Evolutionary conservation across 1,284 basidiomycete species (phyloP), one percentile per base, ranked within the genome.

Genomic region (Rhodotorula sp.): DNA sequence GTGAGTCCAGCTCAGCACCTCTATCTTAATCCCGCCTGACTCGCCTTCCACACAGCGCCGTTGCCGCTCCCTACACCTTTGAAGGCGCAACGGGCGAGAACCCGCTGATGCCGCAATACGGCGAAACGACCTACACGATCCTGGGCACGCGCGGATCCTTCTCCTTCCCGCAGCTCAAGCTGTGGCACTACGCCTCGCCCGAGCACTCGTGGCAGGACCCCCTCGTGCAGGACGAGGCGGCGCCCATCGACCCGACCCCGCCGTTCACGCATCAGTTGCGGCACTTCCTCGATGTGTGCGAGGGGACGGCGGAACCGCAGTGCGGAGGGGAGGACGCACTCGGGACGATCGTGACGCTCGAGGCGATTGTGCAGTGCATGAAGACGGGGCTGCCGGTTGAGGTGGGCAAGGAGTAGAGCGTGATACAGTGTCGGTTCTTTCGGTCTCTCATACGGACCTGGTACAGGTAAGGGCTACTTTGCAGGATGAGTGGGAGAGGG

Each of bases 41-140:
- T 36, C 1, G 17, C 29, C 29, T 13, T 13, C 21, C 13, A 21
- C 5, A 29, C 34, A 70, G 70, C 54, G 74, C 76, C 17, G 48
- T 76, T 15, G 61, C 72, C 7, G 72, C 75, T 7, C 75, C 78
- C 12, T 74, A 57, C 57, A 70, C 64, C 32, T 77, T 76, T 37
- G 78, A 77, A 59, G 27, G 46, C 8, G 75, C 76, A 6, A 78
- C 77, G 1, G 77, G 76, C 29, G 77, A 78, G 51, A 78, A 78
- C 61, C 75, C 78, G 29, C n/a, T 73, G 13, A 60, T 77, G 41
- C 67, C 71, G 41, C 44, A 22, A n/a, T 58, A 71, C 36, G 46
- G 67, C 29, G 56, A 75, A 61, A 60, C 73, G 1, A 56, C 73
- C 50, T 78, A 78, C 66, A 67, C 63, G 36, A 54, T 78, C 53